Base-by-base conservation (phyloP, 768 basidiomycete species). In the Leccinum pellstonianum region DNA sequence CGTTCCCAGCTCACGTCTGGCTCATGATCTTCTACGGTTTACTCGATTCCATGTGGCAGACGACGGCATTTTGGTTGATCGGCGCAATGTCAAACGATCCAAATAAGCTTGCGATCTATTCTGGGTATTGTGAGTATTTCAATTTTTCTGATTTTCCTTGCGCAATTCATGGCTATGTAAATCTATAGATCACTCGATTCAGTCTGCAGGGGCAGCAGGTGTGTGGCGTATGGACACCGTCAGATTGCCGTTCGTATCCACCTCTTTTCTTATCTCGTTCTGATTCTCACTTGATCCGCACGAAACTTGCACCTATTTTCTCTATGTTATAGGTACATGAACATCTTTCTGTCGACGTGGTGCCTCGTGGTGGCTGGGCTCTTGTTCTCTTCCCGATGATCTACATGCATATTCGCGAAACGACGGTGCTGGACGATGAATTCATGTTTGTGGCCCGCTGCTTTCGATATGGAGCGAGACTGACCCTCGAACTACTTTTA, bases 71-170 rank as follows among this genome's bases (percentile, higher is more conserved):
- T 70, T 90, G 88, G 88, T 77, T 88, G 68, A 89, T 90, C 79
- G 90, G 91, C 47, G 86, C 88, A 8, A 88, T 93, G 86, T 88
- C 87, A 23, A 91, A 92, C 62, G 86, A 91, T 66, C 84, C 87
- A 7, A 82, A 79, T 5, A 90, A 89, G 68, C 81, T 93, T 19
- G 90, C 90, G 0, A 81, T 90, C 68, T 86, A 91, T 66, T 75
- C 86, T 23, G 23, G 23, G 23, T 23, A 23, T 23, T 23, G 23
- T 23, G 23, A 23, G 23, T 23, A 23, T 23, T 23, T 23, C 23
- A 23, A 23, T 23, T 23, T 23, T 23, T 23, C 23, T 23, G 23
- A 23, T 23, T 23, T 23, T 23, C 23, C 23, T 23, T 23, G 23
- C 23, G 23, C 23, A 23, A 23, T 23, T 23, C 23, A 23, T 23